Base-by-base conservation (phyloP, 2,329 filamentous ascomycete genomes). In the Fusarium proliferatum region DNA sequence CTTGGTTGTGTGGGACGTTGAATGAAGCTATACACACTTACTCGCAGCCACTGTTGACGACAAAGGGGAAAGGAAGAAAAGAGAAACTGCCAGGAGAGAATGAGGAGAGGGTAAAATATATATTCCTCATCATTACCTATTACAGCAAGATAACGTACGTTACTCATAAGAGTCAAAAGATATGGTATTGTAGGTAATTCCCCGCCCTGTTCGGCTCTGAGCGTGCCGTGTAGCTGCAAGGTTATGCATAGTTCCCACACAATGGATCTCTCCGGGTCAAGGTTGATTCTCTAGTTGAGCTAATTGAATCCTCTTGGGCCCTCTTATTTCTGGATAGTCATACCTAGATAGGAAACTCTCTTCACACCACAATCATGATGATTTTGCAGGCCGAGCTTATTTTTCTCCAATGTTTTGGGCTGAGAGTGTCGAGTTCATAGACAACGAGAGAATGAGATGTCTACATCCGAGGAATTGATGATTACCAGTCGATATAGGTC, bases 161-260 rank as follows among this genome's bases (percentile, higher is more conserved):
- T 41, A 33, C 51, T 43, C 23, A 42, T 30, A 26, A 53, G 46
- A 61, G 55, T 56, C 46, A 36, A 55, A 30, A 55, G 51, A 57
- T 57, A 52, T 59, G 51, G 23, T 28, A 23, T 34, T n/a, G 21
- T 26, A 49, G 43, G 38, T 21, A 51, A 33, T 26, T 23, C 71
- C 70, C 69, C 65, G 55, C 61, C 59, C 51, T 30, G 60, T 49
- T 73, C 71, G 71, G 71, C 71, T 63, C 28, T 74, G 49, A 56
- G 60, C 46, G 67, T 73, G 71, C 69, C 66, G 61, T 56, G 58
- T 23, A 38, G 38, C 41, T 73, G 43, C 69, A 72, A 45, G 63
- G 58, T 57, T 60, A 57, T 68, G 56, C 48, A 45, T 55, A 62
- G 38, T 46, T 46, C 48, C 34, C 49, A 63, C 38, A 38, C 28